Evolutionary conservation across 345 rosid genomes (phyloP), one percentile per base, ranked within the genome.

Genomic region (Euphorbia pulcherrima): DNA sequence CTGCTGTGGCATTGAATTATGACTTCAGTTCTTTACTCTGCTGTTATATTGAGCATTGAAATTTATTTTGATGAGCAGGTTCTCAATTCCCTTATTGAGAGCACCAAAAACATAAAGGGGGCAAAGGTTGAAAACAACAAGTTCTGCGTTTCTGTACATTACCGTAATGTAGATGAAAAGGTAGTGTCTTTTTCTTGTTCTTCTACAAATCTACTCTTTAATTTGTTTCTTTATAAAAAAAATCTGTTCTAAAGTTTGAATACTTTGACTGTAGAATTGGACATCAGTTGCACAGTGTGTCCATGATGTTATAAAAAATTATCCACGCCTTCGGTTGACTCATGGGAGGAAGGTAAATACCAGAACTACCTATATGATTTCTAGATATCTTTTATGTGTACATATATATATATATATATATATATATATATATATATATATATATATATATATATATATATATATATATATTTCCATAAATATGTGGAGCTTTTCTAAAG

Each of bases 61-160:
- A 55, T 47, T 72, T 53, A 41, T 67, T 68, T 39, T 57, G 47
- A 33, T 73, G 64, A 60, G 51, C 89, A 93, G 98, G 87, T 91
- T 62, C 81, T 67, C 67, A 69, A 68, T 59, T 83, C 87, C 47
- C 95, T 93, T 61, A 68, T 86, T 53, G 84, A 88, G 71, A 50
- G 55, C 67, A 91, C 94, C 13, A 77, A 82, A 40, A 86, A 81
- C 13, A 87, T 93, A 65, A 70, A 84, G 60, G 97, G 99, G 8
- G 92, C 83, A 47, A 83, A 74, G 54, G 91, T 93, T 26, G 99
- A 93, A 81, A 84, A 86, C 72, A 90, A 93, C 68, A 93, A 85
- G 81, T 93, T 91, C 82, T 91, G 97, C 18, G 84, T 88, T 65
- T 91, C 99, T 62, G 97, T 93, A 50, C 99, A 93, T 81, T 93